Evolutionary conservation across 441 rosid genomes (phyloP).

Genomic region (Arabidopsis hybrid): DNA sequence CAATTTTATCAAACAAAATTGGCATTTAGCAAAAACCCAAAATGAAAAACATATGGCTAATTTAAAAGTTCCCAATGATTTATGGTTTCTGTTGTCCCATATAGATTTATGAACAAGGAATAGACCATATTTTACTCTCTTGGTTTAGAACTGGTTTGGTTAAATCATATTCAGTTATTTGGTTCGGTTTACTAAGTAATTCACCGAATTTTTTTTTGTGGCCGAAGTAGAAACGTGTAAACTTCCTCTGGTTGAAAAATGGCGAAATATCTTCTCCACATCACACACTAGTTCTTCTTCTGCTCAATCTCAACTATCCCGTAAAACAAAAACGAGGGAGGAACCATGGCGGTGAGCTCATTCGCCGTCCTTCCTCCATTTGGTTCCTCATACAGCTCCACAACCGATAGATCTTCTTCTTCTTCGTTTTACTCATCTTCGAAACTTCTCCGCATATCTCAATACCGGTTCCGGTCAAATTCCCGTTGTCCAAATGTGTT

Average conservation of each 20-base stretch:
- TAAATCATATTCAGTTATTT: no score
- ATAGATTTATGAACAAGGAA: background rate
- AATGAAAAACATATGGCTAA: background rate
- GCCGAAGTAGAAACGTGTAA: slow-evolving; percentile 24
- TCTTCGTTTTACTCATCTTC: slow-evolving; percentile 40
- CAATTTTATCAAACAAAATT: no score
- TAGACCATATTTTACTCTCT: background rate
- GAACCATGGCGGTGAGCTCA: slow-evolving; percentile 53
- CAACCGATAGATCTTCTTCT: slow-evolving; percentile 34
- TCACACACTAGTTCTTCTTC: background rate
- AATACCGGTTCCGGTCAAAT: slow-evolving; percentile 20
- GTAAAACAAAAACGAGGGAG: background rate
- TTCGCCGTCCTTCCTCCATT: slow-evolving; percentile 51
- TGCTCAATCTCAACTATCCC: slow-evolving; percentile 15
- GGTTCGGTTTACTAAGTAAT: background rate
- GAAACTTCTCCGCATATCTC: slow-evolving; percentile 39
- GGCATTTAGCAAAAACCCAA: no score
- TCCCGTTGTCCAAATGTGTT: slow-evolving; percentile 38
- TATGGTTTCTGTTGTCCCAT: background rate
- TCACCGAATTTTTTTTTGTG: background rate
- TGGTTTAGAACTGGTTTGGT: background rate
- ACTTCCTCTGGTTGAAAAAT: slow-evolving; percentile 26
- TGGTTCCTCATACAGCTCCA: slow-evolving; percentile 34
- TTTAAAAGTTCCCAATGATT: no score
- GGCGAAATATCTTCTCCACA: slow-evolving; percentile 30